Base-by-base conservation (phyloP, 345 rosid genomes). In the Schrenkiella parvula region DNA sequence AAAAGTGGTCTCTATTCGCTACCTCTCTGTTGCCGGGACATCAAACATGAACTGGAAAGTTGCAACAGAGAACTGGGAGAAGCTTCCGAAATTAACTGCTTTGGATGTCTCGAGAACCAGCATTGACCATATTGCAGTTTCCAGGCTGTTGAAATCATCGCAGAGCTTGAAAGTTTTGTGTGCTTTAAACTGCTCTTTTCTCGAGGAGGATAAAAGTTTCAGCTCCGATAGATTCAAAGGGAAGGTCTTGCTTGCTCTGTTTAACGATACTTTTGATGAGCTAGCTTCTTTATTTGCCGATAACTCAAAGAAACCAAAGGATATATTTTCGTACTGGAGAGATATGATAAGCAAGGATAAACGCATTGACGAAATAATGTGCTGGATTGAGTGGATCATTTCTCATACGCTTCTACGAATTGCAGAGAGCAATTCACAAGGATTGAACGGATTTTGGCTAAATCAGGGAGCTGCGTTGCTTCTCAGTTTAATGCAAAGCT, bases 21-120 rank as follows among this genome's bases (percentile, higher is more conserved):
- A 81, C 72, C 89, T 91, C 31, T 83, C 96, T 34, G 89, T 91
- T 77, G 88, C 97, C 4, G 93, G 97, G 70, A 86, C 97, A 18
- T 71, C 85, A 56, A 84, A 82, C 72, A 77, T 89, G 57, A 82
- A 85, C 46, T 91, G 96, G 97, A 80, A 71, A 4, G 81, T 83
- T 64, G 89, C 86, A 66, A 71, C 88, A 1, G 80, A 82, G 22
- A 44, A 66, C 8, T 91, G 89, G 96, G 80, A 71, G 65, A 87
- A 73, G 83, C 88, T 91, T 44, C 96, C 93, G 60, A 83, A 78
- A 8, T 81, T 91, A 70, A 55, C 72, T 13, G 88, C 81, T 46
- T 71, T 91, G 80, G 97, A 91, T 85, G 97, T 87, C 70, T 91
- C 97, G 3, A 83, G 91, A 73, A 89, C 96, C 72, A 83, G 81